Base-by-base conservation (phyloP, 805 yeast genomes). In the Wickerhamiella occidentalis region DNA sequence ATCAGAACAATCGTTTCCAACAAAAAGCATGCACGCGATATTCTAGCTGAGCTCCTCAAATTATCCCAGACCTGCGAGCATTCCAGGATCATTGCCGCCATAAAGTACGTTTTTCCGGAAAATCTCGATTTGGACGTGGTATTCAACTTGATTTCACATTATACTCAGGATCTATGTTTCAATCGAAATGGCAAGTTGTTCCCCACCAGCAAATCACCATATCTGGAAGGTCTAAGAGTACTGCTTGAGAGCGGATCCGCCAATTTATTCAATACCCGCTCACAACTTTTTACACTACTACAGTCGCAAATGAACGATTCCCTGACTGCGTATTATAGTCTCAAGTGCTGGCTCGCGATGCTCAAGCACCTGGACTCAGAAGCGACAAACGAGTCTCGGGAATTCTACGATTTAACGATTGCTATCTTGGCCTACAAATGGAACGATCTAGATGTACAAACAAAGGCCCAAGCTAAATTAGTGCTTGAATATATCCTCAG, bases 261-360 rank as follows among this genome's bases (percentile, higher is more conserved):
- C 22, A 70, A 79, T 13, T 75, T 83, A 26, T 74, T 77, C 3
- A 75, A 83, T 1, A 85, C 85, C 0, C 64, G 83, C 30, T 94
- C 95, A 0, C 97, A 88, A 61, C 76, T 90, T 3, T 81, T 85
- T 52, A 82, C 94, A 1, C 83, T 94, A 57, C 66, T 90, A 11
- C 95, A 86, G 60, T 79, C 87, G 1, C 80, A 90, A 0, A 64
- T 88, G 19, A 87, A 80, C 36, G 74, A 73, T 17, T 66, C 72
- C 0, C 78, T 77, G 21, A 70, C 87, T 12, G 80, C 80, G 52
- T 67, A 67, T 13, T 73, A 74, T 36, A 77, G 90, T 0, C 66
- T 92, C 38, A 68, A 72, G 43, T 82, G 92, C 49, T 80, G 95
- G 82, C 70, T 72, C 47, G 68, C 71, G 1, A 67, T 90, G 47